Percentiles rank a stretch among this genome's conserved stretches.
phyloP scores from a whole-genome alignment of 208 protist genomes.

The Crithidia sp. region DNA sequence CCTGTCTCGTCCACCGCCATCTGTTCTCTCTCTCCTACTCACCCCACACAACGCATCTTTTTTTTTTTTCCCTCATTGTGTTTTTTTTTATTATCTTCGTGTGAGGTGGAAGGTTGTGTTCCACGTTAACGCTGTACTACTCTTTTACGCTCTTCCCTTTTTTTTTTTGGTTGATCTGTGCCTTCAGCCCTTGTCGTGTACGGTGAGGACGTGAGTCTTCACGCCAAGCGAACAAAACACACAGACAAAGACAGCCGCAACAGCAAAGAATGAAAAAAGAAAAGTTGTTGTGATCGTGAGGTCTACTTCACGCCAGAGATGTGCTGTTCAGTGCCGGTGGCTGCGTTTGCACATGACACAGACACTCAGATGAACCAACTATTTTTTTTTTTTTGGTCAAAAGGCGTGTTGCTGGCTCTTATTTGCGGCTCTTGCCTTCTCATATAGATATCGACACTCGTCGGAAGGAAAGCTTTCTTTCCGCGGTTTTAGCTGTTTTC shows the following conservation, averaged over 20 bases:
- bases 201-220: not conserved
- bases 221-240: not conserved
- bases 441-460: too few species aligned
- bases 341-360: not conserved
- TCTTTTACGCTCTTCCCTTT: not conserved
- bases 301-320: not conserved
- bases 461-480: not conserved
- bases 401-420: too few species aligned
- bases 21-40: too few species aligned
- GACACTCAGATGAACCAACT: too few species aligned
- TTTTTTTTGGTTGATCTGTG: conserved; percentile 11
- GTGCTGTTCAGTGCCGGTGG: not conserved
- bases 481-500: conserved; percentile 8
- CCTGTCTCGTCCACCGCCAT: too few species aligned
- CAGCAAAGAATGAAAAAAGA: not conserved
- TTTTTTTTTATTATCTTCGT: too few species aligned
- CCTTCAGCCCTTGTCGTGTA: conserved; percentile 1
- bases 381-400: too few species aligned
- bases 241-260: not conserved
- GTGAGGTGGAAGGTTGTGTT: too few species aligned
- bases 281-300: not conserved
- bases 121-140: too few species aligned
- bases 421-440: too few species aligned
- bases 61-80: not conserved
- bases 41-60: too few species aligned